Conservation (phyloP, 495 filamentous ascomycete species). For the Cryomyces minteri region DNA sequence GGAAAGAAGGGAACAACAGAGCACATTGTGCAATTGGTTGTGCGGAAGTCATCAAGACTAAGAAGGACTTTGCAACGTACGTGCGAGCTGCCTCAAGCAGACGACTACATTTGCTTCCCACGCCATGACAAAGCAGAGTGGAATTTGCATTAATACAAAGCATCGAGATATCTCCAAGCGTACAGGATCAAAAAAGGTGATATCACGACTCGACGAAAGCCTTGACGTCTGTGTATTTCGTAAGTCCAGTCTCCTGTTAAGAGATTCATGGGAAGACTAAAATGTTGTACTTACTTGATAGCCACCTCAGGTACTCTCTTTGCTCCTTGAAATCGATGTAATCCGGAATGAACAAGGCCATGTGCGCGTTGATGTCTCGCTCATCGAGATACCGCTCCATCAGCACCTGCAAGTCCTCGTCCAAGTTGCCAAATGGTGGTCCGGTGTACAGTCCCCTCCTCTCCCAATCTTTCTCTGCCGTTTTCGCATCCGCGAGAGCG, state of each 20-base stretch:
- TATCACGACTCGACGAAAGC: conserved; percentile 10
- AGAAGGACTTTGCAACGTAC: too few relatives aligned
- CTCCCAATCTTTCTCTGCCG: conserved; percentile 48
- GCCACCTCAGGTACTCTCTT: conserved; percentile 86
- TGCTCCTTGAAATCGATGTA: conserved; percentile 99
- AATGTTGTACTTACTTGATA: conserved; percentile 31
- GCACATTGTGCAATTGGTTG: too few relatives aligned
- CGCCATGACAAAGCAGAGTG: too few relatives aligned
- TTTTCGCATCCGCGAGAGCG: conserved; percentile 46
- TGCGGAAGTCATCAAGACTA: too few relatives aligned
- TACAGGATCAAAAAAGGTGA: too few relatives aligned
- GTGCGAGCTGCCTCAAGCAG: too few relatives aligned
- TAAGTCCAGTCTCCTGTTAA: background rate
- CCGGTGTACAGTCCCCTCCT: conserved; percentile 70
- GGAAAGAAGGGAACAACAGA: too few relatives aligned
- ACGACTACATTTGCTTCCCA: too few relatives aligned
- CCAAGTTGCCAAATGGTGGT: conserved; percentile 81
- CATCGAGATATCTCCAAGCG: too few relatives aligned
- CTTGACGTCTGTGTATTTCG: conserved; percentile 7
- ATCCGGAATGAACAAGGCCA: conserved; percentile 83
- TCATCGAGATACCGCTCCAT: conserved; percentile 91
- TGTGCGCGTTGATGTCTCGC: conserved; percentile 70
- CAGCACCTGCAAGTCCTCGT: conserved; percentile 84
- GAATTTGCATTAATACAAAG: too few relatives aligned
- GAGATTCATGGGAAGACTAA: background rate